A percentile compares a stretch with the other conserved stretches of the same genome.
Evolutionary conservation across 2,329 filamentous ascomycete genomes (phyloP).

Genomic region (Trichoderma breve): DNA sequence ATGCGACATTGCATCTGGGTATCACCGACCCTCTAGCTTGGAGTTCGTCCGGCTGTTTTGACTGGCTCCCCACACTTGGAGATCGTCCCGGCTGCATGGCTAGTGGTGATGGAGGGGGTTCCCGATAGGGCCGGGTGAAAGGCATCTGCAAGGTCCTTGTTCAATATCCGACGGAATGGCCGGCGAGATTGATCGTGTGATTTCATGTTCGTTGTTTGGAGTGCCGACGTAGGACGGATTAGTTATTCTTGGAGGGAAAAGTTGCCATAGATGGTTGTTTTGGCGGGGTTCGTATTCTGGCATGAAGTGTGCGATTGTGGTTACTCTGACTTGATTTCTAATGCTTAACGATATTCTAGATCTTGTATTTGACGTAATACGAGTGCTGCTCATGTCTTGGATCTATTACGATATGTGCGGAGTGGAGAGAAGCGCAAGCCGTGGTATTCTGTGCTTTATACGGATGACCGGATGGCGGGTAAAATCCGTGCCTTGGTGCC

Average conservation of each 20-base stretch:
- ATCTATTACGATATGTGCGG: neutral
- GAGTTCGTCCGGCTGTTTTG: neutral
- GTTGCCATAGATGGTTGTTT: neutral
- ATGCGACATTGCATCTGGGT: slow-evolving; percentile 3
- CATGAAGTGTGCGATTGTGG: neutral
- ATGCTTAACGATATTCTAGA: neutral
- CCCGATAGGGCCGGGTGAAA: slow-evolving; percentile 7
- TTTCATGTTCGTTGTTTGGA: neutral
- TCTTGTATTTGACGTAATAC: neutral
- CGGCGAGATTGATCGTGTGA: neutral
- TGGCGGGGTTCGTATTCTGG: neutral
- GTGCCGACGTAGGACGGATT: neutral
- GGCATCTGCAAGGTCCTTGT: neutral
- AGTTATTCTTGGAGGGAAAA: neutral
- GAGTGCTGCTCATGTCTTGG: neutral
- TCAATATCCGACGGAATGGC: slow-evolving; percentile 3
- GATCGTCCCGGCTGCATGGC: slow-evolving; percentile 1
- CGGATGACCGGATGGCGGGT: neutral
- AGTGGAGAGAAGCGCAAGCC: neutral
- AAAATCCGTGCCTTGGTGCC: neutral
- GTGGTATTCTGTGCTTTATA: neutral
- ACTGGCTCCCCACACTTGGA: neutral
- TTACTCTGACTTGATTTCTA: neutral
- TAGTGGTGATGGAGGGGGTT: neutral
- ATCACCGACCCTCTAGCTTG: neutral